A percentile compares a stretch with the other conserved stretches of the same genome.
phyloP scores from a whole-genome alignment of 345 rosid species.

The Eucalyptus marginata region DNA sequence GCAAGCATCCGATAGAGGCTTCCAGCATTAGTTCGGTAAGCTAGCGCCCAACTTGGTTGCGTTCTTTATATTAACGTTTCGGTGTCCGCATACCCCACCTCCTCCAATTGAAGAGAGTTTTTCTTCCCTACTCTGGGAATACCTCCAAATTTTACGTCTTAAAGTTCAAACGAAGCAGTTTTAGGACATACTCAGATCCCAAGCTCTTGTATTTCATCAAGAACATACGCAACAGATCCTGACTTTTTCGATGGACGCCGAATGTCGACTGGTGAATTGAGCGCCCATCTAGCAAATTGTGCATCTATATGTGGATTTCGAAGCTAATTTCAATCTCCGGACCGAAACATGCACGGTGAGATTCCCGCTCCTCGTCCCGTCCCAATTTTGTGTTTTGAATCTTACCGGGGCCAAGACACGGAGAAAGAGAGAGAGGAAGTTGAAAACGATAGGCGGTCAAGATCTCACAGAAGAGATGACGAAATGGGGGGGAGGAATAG shows the following conservation, averaged over 20 bases:
- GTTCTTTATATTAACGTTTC: no score
- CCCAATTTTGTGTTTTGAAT: not conserved
- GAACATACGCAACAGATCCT: not conserved
- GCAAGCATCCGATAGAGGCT: no score
- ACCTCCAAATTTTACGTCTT: accelerated
- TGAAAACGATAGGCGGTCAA: not conserved
- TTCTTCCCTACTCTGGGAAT: accelerated
- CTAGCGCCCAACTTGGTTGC: accelerated
- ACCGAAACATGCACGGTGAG: not conserved
- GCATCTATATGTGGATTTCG: not conserved
- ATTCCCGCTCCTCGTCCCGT: not conserved
- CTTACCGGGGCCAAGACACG: not conserved
- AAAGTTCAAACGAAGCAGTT: accelerated
- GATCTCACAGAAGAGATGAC: not conserved
- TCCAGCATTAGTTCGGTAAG: accelerated
- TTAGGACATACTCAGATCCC: accelerated
- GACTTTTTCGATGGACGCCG: accelerated
- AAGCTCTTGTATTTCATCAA: accelerated
- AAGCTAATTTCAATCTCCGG: not conserved
- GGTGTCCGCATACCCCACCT: accelerated
- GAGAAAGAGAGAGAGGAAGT: not conserved
- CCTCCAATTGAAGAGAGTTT: no score
- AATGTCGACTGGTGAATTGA: accelerated
- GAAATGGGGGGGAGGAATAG: not conserved
- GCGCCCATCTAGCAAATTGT: not conserved